Evolutionary conservation across 208 protist genomes (phyloP).

Genomic region (Zelonia costaricensis): DNA sequence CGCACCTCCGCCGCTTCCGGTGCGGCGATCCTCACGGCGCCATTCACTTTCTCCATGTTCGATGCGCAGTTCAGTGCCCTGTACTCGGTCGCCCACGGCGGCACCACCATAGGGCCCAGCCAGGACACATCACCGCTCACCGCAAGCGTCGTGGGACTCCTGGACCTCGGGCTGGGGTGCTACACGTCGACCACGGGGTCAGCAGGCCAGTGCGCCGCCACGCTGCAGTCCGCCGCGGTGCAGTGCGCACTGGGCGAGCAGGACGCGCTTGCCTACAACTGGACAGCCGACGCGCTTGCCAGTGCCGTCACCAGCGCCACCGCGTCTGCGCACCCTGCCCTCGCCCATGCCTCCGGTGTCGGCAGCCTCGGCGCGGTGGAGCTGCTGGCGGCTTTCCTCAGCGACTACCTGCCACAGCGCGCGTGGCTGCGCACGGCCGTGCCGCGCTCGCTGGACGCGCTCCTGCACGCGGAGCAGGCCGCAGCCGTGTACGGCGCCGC

Average conservation of each 20-base stretch:
- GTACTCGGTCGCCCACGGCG: background rate
- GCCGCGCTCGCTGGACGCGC: conserved; percentile 14
- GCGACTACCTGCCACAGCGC: conserved; percentile 30
- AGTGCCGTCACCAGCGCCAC: background rate
- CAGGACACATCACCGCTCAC: no score
- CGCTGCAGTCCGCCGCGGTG: background rate
- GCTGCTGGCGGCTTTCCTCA: conserved; percentile 18
- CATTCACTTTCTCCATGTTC: conserved; percentile 30
- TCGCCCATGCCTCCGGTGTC: background rate
- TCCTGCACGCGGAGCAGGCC: conserved; percentile 8
- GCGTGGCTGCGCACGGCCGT: conserved; percentile 29
- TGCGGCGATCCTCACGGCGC: background rate
- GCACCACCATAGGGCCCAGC: no score
- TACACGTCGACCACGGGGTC: conserved; percentile 3
- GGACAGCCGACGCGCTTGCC: conserved; percentile 15
- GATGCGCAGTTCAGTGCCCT: conserved; percentile 25
- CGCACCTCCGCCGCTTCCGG: conserved; percentile 3
- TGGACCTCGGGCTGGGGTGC: conserved; percentile 13
- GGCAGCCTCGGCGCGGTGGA: conserved; percentile 12
- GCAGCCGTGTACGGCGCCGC: background rate
- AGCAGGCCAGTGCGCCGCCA: background rate
- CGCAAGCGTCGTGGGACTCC: conserved; percentile 1
- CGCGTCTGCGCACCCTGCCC: background rate
- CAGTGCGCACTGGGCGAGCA: conserved; percentile 10
- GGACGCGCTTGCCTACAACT: conserved; percentile 11